Base-by-base conservation (phyloP, 2,329 filamentous ascomycete species). In the Hortaea sp. region DNA sequence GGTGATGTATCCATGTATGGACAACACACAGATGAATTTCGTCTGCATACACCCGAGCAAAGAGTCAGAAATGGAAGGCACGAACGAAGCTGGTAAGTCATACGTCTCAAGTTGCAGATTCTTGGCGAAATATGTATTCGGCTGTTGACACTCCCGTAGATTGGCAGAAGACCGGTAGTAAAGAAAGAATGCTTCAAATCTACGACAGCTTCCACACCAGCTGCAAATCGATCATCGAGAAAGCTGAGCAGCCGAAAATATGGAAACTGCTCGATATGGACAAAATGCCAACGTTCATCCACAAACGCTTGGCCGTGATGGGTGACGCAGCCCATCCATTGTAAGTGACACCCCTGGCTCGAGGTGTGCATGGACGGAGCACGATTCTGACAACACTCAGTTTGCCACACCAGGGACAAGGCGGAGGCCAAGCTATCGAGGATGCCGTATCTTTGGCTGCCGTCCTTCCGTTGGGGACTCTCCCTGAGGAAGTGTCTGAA, bases 261-360 rank as follows among this genome's bases (percentile, higher is more conserved):
- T 83, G 78, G 78, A 72, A 70, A 20, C 61, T 83, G 1, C 58
- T 81, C 4, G 82, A 85, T 51, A 82, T 83, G 76, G 71, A 76
- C 4, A 63, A 69, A 1, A 60, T 85, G 11, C 70, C 73, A 0
- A 69, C 63, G 0, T 85, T 79, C 75, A 66, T 69, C 0, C 70
- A 74, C 2, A 74, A 63, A 0, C 70, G 67, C 5, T 58, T 84
- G 12, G 78, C 72, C 1, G 60, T 84, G 0, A 61, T 85, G 0
- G 82, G 82, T 0, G 82, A 85, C 57, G 79, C 82, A 0, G 82
- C 79, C 0, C 82, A 86, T 58, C 80, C 82, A 0, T 84, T 85
- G 55, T 20, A 20, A 20, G 20, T 20, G 20, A 20, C 20, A 20
- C 20, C 20, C 20, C 20, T 20, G 65, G 80, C 80, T 20, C 20